Evolutionary conservation across 2,329 filamentous ascomycete genomes (phyloP), one percentile per base, ranked within the genome.

Genomic region (Byssothecium circinans): DNA sequence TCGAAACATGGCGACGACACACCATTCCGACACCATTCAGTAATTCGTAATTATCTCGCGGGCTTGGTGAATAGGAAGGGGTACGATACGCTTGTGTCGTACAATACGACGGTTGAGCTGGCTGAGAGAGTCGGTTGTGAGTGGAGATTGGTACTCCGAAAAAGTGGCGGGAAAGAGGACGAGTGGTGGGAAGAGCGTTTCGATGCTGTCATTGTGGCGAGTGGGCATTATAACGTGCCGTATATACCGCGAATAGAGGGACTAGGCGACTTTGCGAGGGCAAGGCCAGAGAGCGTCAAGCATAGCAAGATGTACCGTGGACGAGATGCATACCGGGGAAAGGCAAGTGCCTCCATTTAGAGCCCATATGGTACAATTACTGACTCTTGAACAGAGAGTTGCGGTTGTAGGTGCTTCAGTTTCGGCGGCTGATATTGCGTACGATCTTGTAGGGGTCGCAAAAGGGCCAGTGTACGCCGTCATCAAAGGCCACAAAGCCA

Each of bases 181-280:
- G 78, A 79, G 49, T 86, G 84, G 82, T 85, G 83, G 83, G 70
- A 68, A 0, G 84, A 87, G 59, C 70, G 70, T 22, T 86, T 85
- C 46, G 83, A 86, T 56, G 82, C 81, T 0, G 74, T 86, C 0
- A 71, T 85, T 0, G 77, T 86, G 3, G 83, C 81, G 1, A 82
- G 74, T 27, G 83, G 83, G 0, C 82, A 85, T 53, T 86, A 81
- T 53, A 78, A 73, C 23, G 80, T 85, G 1, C 83, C 82, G 0
- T 85, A 79, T 47, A 72, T 83, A 40, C 77, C 80, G 1, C 46
- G 68, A 0, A 74, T 82, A 14, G 61, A 74, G 1, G 81, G 81
- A 0, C 56, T 83, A 6, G 73, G 74, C 2, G 71, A 74, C 34
- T 75, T 79, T 46, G 76, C 80, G 50, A 69, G 67, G 49, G 53